Evolutionary conservation across 108 stramenopile species (phyloP).

Genomic region (Chaetoceros tenuissimus): DNA sequence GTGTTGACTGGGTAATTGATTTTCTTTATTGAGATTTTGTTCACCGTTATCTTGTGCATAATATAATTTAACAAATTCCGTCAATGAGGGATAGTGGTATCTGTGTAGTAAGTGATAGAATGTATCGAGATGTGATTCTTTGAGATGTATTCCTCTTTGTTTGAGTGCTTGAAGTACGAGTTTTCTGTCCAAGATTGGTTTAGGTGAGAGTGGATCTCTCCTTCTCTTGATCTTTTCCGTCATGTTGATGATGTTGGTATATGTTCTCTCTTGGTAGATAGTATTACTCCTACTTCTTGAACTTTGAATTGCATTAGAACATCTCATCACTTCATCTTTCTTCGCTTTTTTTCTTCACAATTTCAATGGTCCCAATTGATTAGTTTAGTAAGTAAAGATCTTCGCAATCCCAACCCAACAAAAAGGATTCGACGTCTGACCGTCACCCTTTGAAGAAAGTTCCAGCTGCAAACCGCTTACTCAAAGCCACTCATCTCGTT

Average conservation of each 20-base stretch:
- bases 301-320: too few species aligned
- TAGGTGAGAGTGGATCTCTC: conserved; percentile 57
- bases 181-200: conserved; percentile 62
- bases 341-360: too few species aligned
- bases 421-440: background rate
- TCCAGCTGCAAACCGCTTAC: background rate
- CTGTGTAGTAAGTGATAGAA: conserved; percentile 75
- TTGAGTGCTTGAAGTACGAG: conserved; percentile 52
- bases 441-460: background rate
- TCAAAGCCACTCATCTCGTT: background rate
- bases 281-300: background rate
- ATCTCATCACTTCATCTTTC: too few species aligned
- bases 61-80: conserved; percentile 51
- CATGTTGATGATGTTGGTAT: background rate
- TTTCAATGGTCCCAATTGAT: background rate
- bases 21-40: background rate
- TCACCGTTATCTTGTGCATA: conserved; percentile 10
- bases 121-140: conserved; percentile 42
- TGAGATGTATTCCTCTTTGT: conserved; percentile 37
- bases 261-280: background rate
- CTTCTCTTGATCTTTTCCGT: conserved; percentile 1
- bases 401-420: background rate
- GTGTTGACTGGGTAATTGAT: conserved; percentile 8
- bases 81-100: conserved; percentile 58
- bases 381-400: background rate